Percentiles rank a stretch among this genome's conserved stretches.
Conservation (phyloP, 2,329 filamentous ascomycete species). For the Trichoderma koningii region DNA sequence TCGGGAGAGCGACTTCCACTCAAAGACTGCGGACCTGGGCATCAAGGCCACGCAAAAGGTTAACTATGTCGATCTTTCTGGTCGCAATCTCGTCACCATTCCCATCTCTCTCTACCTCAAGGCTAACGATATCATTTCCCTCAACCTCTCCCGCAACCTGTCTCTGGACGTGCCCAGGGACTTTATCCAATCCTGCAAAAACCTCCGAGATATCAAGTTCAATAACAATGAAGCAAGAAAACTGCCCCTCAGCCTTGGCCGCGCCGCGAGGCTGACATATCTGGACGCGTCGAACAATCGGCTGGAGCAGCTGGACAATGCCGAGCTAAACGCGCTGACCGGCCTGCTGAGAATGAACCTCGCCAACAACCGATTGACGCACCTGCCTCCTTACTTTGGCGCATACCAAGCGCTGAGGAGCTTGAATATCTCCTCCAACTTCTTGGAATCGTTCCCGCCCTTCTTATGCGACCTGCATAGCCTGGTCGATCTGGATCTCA, state of each 20-base stretch:
- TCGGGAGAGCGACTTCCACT: slow-evolving; percentile 78
- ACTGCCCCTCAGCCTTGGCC: slow-evolving; percentile 78
- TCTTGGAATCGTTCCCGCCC: slow-evolving; percentile 78
- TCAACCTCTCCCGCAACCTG: slow-evolving; percentile 91
- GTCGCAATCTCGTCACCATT: slow-evolving; percentile 89
- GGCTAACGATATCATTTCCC: slow-evolving; percentile 86
- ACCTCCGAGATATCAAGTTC: slow-evolving; percentile 92
- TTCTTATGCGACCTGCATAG: slow-evolving; percentile 82
- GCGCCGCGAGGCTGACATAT: slow-evolving; percentile 79
- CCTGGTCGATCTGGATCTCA: slow-evolving; percentile 90
- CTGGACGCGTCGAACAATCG: slow-evolving; percentile 95
- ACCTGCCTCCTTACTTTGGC: slow-evolving; percentile 79
- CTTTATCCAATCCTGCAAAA: slow-evolving; percentile 91
- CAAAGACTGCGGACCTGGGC: slow-evolving; percentile 70
- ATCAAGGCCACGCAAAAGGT: slow-evolving; percentile 85
- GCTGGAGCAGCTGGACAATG: slow-evolving; percentile 82
- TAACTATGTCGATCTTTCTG: slow-evolving; percentile 89
- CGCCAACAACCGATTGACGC: slow-evolving; percentile 85
- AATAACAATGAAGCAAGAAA: slow-evolving; percentile 90
- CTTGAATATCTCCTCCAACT: slow-evolving; percentile 92
- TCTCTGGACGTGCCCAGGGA: slow-evolving; percentile 92
- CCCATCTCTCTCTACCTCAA: slow-evolving; percentile 92
- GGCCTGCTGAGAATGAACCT: slow-evolving; percentile 86
- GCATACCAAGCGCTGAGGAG: slow-evolving; percentile 77
- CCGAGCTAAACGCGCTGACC: slow-evolving; percentile 73